Evolutionary conservation across 345 rosid species (phyloP).

Genomic region (Eucalyptus paniculata): DNA sequence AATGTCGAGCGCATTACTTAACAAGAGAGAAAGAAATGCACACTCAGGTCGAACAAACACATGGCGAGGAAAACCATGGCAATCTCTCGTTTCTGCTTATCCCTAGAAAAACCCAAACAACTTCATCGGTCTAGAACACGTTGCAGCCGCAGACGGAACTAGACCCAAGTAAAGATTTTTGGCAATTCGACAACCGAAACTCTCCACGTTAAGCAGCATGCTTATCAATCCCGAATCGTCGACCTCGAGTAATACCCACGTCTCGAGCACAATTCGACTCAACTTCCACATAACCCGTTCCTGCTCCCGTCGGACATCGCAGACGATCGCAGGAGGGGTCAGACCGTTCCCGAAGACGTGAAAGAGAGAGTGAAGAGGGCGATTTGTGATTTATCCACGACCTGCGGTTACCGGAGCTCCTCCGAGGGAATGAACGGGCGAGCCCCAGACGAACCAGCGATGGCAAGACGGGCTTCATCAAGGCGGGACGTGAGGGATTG

Average conservation of each 20-base stretch:
- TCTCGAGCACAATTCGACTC: not conserved
- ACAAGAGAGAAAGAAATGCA: not conserved
- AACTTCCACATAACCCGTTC: not conserved
- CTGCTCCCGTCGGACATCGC: slow-evolving; percentile 23
- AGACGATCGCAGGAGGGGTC: slow-evolving; percentile 23
- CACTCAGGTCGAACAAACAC: not conserved
- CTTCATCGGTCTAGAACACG: not conserved
- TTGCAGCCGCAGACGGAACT: not conserved
- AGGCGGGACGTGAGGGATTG: slow-evolving; percentile 5
- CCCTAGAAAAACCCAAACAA: not conserved
- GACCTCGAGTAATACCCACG: not conserved
- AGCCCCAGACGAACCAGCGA: slow-evolving; percentile 27
- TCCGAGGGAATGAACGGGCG: not conserved
- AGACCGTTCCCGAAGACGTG: slow-evolving; percentile 35
- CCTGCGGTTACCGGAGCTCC: not conserved
- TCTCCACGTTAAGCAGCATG: not conserved
- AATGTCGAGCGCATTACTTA: not conserved
- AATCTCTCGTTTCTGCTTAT: not conserved
- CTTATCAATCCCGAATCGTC: not conserved
- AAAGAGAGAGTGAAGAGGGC: slow-evolving; percentile 34
- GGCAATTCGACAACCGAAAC: not conserved
- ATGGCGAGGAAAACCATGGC: not conserved
- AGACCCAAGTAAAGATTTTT: not conserved
- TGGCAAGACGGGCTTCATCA: slow-evolving; percentile 7
- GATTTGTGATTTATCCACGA: slow-evolving; percentile 42